These are phyloP conservation scores for Erucastrum elatum DNA, from an alignment of 345 rosid species.

Conservation along the genomic window DNA sequence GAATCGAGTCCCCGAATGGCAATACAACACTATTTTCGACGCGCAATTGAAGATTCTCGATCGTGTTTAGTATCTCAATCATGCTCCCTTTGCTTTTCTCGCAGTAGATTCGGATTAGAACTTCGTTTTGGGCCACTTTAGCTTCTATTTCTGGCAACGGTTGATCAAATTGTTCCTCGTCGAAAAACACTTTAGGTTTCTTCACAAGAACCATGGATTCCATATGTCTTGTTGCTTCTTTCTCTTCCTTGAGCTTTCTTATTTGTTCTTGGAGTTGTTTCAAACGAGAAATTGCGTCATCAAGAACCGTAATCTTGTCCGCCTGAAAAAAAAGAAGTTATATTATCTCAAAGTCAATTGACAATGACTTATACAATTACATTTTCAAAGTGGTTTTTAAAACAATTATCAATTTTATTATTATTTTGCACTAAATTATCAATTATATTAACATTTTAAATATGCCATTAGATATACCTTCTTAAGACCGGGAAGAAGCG, in stretches of 20 bases:
- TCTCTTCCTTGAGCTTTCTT: slow-evolving; percentile 58
- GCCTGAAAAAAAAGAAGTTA: slow-evolving; percentile 39
- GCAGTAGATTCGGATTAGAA: slow-evolving; percentile 64
- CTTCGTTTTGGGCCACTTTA: slow-evolving; percentile 53
- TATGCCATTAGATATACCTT: slow-evolving; percentile 35
- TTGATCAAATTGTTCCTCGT: slow-evolving; percentile 44
- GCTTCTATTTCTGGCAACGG: slow-evolving; percentile 68
- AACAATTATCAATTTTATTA: not conserved
- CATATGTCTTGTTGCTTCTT: slow-evolving; percentile 45
- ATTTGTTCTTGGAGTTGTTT: slow-evolving; percentile 71
- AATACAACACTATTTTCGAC: slow-evolving; percentile 47
- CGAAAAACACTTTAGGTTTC: slow-evolving; percentile 45
- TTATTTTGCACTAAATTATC: not conserved
- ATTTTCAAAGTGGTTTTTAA: not conserved
- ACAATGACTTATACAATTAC: not conserved
- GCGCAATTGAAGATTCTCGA: slow-evolving; percentile 52
- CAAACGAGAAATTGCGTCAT: slow-evolving; percentile 58
- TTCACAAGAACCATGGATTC: slow-evolving; percentile 57
- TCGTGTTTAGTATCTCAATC: slow-evolving; percentile 42
- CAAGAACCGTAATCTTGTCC: slow-evolving; percentile 73
- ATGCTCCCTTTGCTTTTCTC: slow-evolving; percentile 55
- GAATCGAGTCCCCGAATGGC: slow-evolving; percentile 61
- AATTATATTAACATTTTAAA: not conserved
- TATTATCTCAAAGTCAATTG: not conserved
- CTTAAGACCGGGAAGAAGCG: slow-evolving; percentile 73